Base-by-base conservation (phyloP, 2,329 filamentous ascomycete species). In the Westerdykella aurantiaca region DNA sequence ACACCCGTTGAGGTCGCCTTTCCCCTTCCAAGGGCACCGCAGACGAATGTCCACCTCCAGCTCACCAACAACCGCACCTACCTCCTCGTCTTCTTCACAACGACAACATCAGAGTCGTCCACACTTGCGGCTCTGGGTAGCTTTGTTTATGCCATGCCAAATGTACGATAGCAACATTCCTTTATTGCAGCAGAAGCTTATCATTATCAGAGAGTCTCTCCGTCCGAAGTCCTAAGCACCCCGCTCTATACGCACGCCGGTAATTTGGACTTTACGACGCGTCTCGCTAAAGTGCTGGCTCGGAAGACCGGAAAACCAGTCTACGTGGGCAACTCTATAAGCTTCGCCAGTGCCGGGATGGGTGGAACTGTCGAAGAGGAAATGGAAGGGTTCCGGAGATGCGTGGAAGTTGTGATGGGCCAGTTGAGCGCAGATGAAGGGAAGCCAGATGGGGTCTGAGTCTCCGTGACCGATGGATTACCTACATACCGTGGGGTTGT, bases 251-350 rank as follows among this genome's bases (percentile, higher is more conserved):
- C 80, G 0, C 79, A 84, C 23, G 82, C 88, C 57, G 74, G 80
- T 5, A 91, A 85, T 7, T 68, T 95, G 38, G 93, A 97, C 66
- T 95, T 96, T 64, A 85, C 91, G 1, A 87, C 83, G 1, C 81
- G 93, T 5, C 70, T 96, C 47, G 88, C 93, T 1, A 93, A 87
- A 65, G 77, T 95, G 2, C 69, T 97, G 12, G 86, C 86, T n/a
- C 80, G 81, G 42, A 84, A 80, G 55, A 79, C 83, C 22, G 73
- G 76, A 25, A 79, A 82, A 49, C 89, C 89, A 0, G 83, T 87
- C n/a, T 97, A 96, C 64, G 87, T 97, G 14, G 87, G 87, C 17
- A 94, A 87, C 62, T 95, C 89, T 29, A 81, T 94, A 57, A 88
- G 83, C 53, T 81, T 96, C 50, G 79, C 79, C 12, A 81, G 76